Evolutionary conservation across 2,329 filamentous ascomycete species (phyloP).

Genomic region (Fusarium drepaniforme): DNA sequence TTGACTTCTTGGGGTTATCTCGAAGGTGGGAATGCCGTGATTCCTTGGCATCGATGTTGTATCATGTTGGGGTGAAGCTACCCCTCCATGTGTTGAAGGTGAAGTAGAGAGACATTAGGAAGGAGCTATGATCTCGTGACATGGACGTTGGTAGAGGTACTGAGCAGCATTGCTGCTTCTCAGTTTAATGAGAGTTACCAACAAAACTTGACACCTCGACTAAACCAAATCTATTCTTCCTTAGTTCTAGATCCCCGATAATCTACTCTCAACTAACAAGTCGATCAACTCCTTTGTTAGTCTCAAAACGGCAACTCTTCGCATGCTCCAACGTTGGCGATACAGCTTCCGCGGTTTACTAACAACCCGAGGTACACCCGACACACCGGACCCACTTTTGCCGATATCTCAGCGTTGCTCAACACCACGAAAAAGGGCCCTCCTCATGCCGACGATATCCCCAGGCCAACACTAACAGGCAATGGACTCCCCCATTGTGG

Average conservation of each 20-base stretch:
- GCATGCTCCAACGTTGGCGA: slow-evolving; percentile 24
- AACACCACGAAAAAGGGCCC: slow-evolving; percentile 7
- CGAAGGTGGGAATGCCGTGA: neutral
- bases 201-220: neutral
- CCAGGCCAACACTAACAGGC: slow-evolving; percentile 12
- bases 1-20: neutral
- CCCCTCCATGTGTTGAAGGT: neutral
- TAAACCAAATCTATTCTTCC: too few species aligned
- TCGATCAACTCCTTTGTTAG: neutral
- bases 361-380: slow-evolving; percentile 42
- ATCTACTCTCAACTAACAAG: neutral
- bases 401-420: slow-evolving; percentile 13
- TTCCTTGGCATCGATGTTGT: neutral
- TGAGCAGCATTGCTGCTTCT: neutral
- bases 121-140: neutral
- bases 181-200: neutral
- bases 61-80: neutral
- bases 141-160: neutral
- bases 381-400: slow-evolving; percentile 32
- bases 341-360: slow-evolving; percentile 4
- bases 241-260: neutral
- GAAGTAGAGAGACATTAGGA: neutral
- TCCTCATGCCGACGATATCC: slow-evolving; percentile 22
- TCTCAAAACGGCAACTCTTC: slow-evolving; percentile 34
- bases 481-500: slow-evolving; percentile 87